Evolutionary conservation across 2,329 filamentous ascomycete species (phyloP).

Genomic region (Hymenoscyphus repandus): DNA sequence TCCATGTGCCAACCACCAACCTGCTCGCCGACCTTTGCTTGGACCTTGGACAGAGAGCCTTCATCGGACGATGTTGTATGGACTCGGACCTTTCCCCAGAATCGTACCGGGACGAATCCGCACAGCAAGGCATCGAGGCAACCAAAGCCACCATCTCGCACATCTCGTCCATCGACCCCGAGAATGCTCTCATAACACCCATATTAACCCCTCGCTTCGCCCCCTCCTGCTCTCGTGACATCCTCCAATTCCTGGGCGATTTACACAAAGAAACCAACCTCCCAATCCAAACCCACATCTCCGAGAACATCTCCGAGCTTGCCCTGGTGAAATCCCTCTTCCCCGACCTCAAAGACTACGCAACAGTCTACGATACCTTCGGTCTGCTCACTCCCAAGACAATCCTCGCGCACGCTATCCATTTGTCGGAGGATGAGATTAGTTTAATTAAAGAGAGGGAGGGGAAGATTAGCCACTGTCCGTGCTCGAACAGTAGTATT

Average conservation of each 20-base stretch:
- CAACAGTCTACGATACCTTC: constrained; percentile 70
- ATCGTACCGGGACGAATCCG: constrained; percentile 72
- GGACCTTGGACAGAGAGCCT: constrained; percentile 75
- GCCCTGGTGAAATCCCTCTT: constrained; percentile 66
- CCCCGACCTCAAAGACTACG: constrained; percentile 58
- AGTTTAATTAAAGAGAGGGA: constrained; percentile 54
- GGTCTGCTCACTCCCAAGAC: constrained; percentile 67
- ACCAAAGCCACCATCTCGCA: constrained; percentile 60
- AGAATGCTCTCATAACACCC: constrained; percentile 60
- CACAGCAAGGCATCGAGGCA: constrained; percentile 49
- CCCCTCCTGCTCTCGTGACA: constrained; percentile 52
- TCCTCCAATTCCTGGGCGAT: constrained; percentile 58
- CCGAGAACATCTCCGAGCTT: constrained; percentile 74
- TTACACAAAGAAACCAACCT: constrained; percentile 59
- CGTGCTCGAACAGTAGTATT: constrained; percentile 77
- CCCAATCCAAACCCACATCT: constrained; percentile 83
- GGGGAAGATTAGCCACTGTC: constrained; percentile 77
- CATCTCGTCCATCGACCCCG: constrained; percentile 62
- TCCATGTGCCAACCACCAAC: constrained; percentile 84
- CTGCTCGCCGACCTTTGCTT: constrained; percentile 80
- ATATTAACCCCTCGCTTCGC: constrained; percentile 75
- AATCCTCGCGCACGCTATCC: constrained; percentile 80
- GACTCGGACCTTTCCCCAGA: constrained; percentile 64
- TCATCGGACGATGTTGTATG: constrained; percentile 96
- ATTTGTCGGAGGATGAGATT: constrained; percentile 65